phyloP scores from a whole-genome alignment of 805 yeast species.

The Saccharomyces paradoxus region DNA sequence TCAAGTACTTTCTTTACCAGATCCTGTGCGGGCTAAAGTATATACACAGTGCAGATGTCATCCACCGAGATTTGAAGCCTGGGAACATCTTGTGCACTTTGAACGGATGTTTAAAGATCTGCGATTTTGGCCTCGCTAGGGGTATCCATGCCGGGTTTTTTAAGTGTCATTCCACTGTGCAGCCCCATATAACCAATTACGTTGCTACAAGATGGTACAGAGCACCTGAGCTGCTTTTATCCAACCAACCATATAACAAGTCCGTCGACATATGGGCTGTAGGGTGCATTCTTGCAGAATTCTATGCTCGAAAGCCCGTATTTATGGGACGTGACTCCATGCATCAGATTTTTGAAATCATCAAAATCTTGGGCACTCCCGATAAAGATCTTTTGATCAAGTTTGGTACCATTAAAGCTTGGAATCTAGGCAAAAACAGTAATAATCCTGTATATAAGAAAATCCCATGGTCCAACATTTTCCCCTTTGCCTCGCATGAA shows the following conservation, averaged over 20 bases:
- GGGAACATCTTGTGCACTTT: conserved; percentile 74
- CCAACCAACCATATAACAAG: conserved; percentile 51
- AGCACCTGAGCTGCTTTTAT: conserved; percentile 80
- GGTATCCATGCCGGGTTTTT: conserved; percentile 43
- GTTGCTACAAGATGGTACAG: conserved; percentile 95
- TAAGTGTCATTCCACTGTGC: not conserved
- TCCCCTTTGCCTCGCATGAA: conserved; percentile 50
- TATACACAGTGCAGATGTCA: conserved; percentile 85
- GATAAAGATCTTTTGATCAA: conserved; percentile 35
- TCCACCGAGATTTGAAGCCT: conserved; percentile 89
- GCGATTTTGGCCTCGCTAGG: conserved; percentile 91
- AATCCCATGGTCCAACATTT: conserved; percentile 44
- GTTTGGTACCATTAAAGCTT: conserved; percentile 41
- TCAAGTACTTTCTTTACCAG: conserved; percentile 69
- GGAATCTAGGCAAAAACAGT: conserved; percentile 39
- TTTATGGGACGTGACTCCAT: conserved; percentile 68
- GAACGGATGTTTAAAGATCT: conserved; percentile 71
- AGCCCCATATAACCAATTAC: conserved; percentile 58
- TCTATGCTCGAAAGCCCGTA: conserved; percentile 71
- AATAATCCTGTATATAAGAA: conserved; percentile 28
- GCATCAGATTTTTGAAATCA: conserved; percentile 64
- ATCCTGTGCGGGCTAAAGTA: conserved; percentile 79
- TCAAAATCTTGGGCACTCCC: conserved; percentile 68
- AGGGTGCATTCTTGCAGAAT: conserved; percentile 84
- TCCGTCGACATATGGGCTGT: conserved; percentile 88